Evolutionary conservation across 768 basidiomycete species (phyloP), one percentile per base, ranked within the genome.

Genomic region (Termitomyces sp.): DNA sequence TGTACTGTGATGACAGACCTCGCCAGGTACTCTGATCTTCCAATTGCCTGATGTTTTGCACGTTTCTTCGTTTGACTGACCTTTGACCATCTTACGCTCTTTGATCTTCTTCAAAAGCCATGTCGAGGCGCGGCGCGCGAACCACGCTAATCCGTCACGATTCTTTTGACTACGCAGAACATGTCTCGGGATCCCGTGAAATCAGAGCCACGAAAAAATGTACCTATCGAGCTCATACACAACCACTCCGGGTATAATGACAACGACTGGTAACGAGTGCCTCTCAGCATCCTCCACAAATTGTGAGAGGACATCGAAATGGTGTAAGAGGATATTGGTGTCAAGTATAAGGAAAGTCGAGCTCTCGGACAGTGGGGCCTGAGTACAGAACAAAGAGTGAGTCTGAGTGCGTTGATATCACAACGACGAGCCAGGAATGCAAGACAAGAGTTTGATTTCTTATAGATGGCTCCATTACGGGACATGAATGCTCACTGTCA

Each of bases 151-250:
- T 5, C 68, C 70, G 40, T 71, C 69, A 30, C 74, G 70, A 41
- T 75, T 79, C 59, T 82, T 82, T 62, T 79, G 79, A 55, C 80
- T 83, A 58, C 11, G 16, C 17, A 37, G 14, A 53, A 8, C 17
- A n/a, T 34, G 12, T 27, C 25, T 28, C n/a, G 27, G n/a, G 12
- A 46, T 8, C 7, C 44, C 43, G 58, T 54, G 32, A 9, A 55
- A 39, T 23, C 32, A 14, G 21, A 17, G 19, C 27, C 19, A 51
- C 23, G 23, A 54, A 32, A 27, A 45, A 35, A 59, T 67, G 48
- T 64, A 89, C 89, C 77, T 77, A 64, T 94, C 91, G 37, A 94
- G 79, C 68, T 94, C 91, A 50, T 82, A 77, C 51, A 93, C 78
- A 17, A 93, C 91, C 7, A 79, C 82, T 10, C 84, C 86, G 0